Evolutionary conservation across 441 rosid genomes (phyloP).

Genomic region (Aquilaria agallochum): DNA sequence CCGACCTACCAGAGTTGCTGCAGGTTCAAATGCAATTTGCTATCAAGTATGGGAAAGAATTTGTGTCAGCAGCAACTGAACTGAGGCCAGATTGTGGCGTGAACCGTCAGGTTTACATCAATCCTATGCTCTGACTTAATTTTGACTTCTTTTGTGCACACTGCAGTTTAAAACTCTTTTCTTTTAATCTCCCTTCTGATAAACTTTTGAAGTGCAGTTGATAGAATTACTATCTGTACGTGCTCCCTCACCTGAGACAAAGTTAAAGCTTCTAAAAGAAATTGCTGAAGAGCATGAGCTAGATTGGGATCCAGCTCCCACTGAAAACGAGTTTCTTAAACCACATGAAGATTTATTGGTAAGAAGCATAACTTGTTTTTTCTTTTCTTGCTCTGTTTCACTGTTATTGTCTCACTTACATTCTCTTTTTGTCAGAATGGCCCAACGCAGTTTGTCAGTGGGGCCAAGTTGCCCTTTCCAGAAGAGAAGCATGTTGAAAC

Average conservation of each 20-base stretch:
- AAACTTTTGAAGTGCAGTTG: constrained; percentile 41
- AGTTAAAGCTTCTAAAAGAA: constrained; percentile 86
- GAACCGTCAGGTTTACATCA: constrained; percentile 66
- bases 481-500: constrained; percentile 63
- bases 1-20: constrained; percentile 83
- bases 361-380: constrained; percentile 17
- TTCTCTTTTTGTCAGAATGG: constrained; percentile 55
- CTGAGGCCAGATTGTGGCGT: constrained; percentile 92
- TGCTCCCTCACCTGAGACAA: constrained; percentile 72
- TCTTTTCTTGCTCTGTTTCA: neutral
- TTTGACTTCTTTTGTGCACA: too few relatives aligned
- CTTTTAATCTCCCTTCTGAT: neutral
- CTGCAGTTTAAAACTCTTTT: too few relatives aligned
- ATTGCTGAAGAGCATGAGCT: constrained; percentile 94
- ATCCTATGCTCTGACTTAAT: neutral
- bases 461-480: constrained; percentile 73
- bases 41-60: constrained; percentile 82
- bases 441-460: constrained; percentile 67
- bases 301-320: constrained; percentile 93
- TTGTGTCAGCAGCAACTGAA: constrained; percentile 83
- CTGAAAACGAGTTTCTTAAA: constrained; percentile 81
- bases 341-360: constrained; percentile 89
- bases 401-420: constrained; percentile 16
- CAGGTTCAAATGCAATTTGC: constrained; percentile 87
- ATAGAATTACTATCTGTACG: constrained; percentile 84